These are phyloP conservation scores for Alternaria brassicicola DNA, from an alignment of 2,329 filamentous ascomycete genomes.

Conservation along the genomic window DNA sequence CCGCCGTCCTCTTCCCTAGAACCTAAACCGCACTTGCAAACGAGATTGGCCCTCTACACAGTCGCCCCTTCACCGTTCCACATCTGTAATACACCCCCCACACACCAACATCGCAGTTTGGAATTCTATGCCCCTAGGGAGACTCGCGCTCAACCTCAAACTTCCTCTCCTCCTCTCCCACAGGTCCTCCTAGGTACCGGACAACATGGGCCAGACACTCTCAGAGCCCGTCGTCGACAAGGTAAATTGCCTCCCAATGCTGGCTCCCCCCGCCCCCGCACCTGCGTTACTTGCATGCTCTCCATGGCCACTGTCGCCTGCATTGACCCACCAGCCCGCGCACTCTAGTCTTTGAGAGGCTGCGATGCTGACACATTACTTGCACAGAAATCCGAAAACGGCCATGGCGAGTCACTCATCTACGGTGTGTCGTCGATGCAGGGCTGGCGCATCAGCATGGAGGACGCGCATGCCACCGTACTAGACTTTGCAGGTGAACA, in stretches of 20 bases:
- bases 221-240: constrained; percentile 99
- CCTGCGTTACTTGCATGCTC: constrained; percentile 18
- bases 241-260: constrained; percentile 65
- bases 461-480: constrained; percentile 89
- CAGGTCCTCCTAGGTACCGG: constrained; percentile 39
- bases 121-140: constrained; percentile 45
- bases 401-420: constrained; percentile 89
- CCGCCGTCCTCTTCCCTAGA: neutral
- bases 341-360: neutral
- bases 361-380: constrained; percentile 10
- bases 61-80: constrained; percentile 7
- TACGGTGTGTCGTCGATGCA: constrained; percentile 99
- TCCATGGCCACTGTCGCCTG: constrained; percentile 16
- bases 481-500: constrained; percentile 73
- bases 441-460: constrained; percentile 99
- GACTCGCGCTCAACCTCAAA: constrained; percentile 26
- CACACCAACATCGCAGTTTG: constrained; percentile 33
- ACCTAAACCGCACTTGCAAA: neutral
- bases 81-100: constrained; percentile 33
- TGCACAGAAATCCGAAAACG: constrained; percentile 78
- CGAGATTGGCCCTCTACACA: constrained; percentile 3
- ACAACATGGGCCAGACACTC: constrained; percentile 93
- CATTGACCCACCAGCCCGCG: constrained; percentile 8
- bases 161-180: constrained; percentile 27
- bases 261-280: constrained; percentile 42